These are phyloP conservation scores for Lentinus tigrinus DNA, from an alignment of 768 basidiomycete species.

Conservation along the genomic window DNA sequence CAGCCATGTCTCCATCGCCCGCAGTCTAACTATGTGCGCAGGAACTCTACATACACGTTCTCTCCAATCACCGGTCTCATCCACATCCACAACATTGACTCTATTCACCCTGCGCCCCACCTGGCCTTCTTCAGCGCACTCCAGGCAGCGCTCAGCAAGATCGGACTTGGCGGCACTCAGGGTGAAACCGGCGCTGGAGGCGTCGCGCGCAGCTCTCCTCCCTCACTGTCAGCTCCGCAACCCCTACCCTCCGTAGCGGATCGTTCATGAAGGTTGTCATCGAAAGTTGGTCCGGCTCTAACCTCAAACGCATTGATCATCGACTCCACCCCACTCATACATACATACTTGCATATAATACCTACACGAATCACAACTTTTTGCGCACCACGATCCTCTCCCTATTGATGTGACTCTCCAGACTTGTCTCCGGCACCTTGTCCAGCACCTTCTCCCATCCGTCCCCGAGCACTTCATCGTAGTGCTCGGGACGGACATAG, in stretches of 20 bases:
- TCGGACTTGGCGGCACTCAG: conserved; percentile 15
- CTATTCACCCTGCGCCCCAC: conserved; percentile 78
- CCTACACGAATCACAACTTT: conserved; percentile 17
- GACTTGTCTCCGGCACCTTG: conserved; percentile 45
- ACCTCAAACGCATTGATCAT: too few relatives aligned
- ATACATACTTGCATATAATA: not conserved
- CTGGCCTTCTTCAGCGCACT: conserved; percentile 67
- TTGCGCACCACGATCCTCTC: conserved; percentile 59
- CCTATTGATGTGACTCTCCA: conserved; percentile 40
- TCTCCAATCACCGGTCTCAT: conserved; percentile 67
- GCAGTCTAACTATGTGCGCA: conserved; percentile 23
- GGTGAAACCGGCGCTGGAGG: conserved; percentile 6
- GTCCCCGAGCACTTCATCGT: conserved; percentile 46
- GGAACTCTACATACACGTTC: conserved; percentile 72
- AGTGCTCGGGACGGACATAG: conserved; percentile 57
- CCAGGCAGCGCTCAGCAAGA: conserved; percentile 16
- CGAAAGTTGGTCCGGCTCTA: too few relatives aligned
- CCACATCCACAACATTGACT: conserved; percentile 62
- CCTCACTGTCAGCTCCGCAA: not conserved
- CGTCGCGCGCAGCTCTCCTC: conserved; percentile 1
- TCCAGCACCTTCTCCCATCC: conserved; percentile 56
- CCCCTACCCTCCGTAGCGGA: not conserved
- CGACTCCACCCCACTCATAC: too few relatives aligned
- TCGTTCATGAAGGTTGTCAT: not conserved
- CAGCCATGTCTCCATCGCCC: not conserved